Evolutionary conservation across 345 rosid genomes (phyloP).

Genomic region (Camelina hispida): DNA sequence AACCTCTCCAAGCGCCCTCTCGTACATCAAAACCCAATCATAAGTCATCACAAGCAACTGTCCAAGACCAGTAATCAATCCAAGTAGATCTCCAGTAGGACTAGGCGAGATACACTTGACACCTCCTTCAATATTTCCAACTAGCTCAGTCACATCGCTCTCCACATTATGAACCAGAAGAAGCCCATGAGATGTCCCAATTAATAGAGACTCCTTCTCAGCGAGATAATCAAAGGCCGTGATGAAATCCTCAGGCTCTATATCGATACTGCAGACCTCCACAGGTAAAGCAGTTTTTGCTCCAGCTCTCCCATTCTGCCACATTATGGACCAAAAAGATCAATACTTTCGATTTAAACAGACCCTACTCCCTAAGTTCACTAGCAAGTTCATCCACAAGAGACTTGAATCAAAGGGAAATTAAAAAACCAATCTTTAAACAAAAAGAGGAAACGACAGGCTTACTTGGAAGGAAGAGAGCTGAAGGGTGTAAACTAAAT

Average conservation of each 20-base stretch:
- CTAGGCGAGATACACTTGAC: constrained; percentile 80
- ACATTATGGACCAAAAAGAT: constrained; percentile 8
- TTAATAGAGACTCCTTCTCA: constrained; percentile 87
- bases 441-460: constrained; percentile 23
- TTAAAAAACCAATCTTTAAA: not conserved
- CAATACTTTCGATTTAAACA: constrained; percentile 9
- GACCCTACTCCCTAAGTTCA: constrained; percentile 14
- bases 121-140: constrained; percentile 89
- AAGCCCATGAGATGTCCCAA: constrained; percentile 79
- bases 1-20: constrained; percentile 62
- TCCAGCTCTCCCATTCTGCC: constrained; percentile 59
- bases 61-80: constrained; percentile 70
- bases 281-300: constrained; percentile 48
- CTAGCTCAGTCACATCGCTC: constrained; percentile 63
- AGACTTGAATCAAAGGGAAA: not conserved
- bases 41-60: constrained; percentile 89
- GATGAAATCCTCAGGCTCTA: constrained; percentile 71
- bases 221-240: constrained; percentile 82
- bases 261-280: constrained; percentile 55
- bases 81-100: constrained; percentile 87
- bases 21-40: constrained; percentile 96
- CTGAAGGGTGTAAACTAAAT: constrained; percentile 59
- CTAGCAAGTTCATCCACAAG: constrained; percentile 16
- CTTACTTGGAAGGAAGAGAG: constrained; percentile 73
- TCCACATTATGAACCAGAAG: constrained; percentile 69